A percentile compares a stretch with the other conserved stretches of the same genome.
Evolutionary conservation across 331 rosid genomes (phyloP).

Genomic region (Telfairia occidentalis): DNA sequence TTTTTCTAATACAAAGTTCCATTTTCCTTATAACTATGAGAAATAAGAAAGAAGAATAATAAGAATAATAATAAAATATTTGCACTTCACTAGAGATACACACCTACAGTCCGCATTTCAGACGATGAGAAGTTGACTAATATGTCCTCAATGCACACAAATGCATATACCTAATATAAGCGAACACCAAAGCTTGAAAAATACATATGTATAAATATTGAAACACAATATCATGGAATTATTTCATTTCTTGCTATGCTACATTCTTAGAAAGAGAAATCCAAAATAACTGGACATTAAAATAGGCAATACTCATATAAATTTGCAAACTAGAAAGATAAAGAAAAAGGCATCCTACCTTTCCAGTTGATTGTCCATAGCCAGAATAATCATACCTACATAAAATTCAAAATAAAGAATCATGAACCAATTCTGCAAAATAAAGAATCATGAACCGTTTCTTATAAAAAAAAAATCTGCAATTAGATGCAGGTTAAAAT

Average conservation of each 20-base stretch:
- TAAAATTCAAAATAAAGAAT: slow-evolving; percentile 3
- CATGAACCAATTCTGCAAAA: background rate
- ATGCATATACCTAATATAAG: background rate
- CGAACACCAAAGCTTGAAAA: background rate
- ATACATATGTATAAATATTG: background rate
- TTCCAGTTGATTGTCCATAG: slow-evolving; percentile 92
- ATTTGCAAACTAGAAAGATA: background rate
- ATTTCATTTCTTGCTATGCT: background rate
- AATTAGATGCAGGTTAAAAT: background rate
- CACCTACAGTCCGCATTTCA: background rate
- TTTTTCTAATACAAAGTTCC: too few relatives aligned
- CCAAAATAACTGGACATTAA: background rate
- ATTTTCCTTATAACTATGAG: too few relatives aligned
- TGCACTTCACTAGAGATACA: background rate
- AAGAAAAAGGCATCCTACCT: slow-evolving; percentile 43
- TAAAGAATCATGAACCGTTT: background rate
- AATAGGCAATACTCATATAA: background rate
- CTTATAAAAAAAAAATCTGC: too few relatives aligned
- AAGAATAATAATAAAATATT: background rate
- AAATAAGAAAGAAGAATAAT: too few relatives aligned
- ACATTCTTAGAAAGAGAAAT: background rate
- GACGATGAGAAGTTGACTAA: background rate
- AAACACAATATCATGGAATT: background rate
- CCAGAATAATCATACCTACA: slow-evolving; percentile 94
- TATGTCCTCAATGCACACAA: slow-evolving; percentile 2